Base-by-base conservation (phyloP, 148 eudicot genomes). In the Vaccinium myrtillus region DNA sequence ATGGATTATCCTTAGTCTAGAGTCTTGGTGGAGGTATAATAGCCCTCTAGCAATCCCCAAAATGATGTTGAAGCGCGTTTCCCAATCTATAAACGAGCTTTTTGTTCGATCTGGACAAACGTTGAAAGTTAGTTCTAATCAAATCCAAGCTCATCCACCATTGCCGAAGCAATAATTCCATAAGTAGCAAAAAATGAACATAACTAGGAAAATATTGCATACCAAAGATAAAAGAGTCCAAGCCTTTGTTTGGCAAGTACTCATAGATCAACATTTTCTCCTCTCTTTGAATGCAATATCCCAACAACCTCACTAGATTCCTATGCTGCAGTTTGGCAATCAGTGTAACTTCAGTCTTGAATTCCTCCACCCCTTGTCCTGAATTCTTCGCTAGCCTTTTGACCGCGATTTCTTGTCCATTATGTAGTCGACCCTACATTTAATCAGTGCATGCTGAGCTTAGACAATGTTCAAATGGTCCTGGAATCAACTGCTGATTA, bases 301-400 rank as follows among this genome's bases (percentile, higher is more conserved):
- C 73, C 73, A 67, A 67, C 32, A 67, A 27, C 36, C 73, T 11
- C 15, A 67, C 73, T 1, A 67, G 73, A 30, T 67, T 67, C 6
- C 73, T 25, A 12, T 67, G 73, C 18, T 67, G 73, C 2, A 67
- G 73, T 27, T 67, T 67, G 15, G 73, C 32, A 67, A 67, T 67
- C 16, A 67, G 12, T 9, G 25, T 67, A n/a, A 4, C 25, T 43
- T 43, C 46, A 43, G 63, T 93, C 87, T 88, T 92, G 75, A 93
- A 93, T 82, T 93, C 95, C 55, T 89, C 81, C 27, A 86, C 77
- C 54, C 95, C 95, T 86, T 92, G 94, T 50, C 92, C 92, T 10
- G 94, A 93, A 76, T 83, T 84, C 21, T 83, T 82, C 21, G 92
- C 89, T 50, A 93, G 88, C 71, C 90, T 90, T 85, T 92, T 92